A percentile compares a stretch with the other conserved stretches of the same genome.
Evolutionary conservation across 2,329 filamentous ascomycete genomes (phyloP).

Genomic region (Penicillium expansum): DNA sequence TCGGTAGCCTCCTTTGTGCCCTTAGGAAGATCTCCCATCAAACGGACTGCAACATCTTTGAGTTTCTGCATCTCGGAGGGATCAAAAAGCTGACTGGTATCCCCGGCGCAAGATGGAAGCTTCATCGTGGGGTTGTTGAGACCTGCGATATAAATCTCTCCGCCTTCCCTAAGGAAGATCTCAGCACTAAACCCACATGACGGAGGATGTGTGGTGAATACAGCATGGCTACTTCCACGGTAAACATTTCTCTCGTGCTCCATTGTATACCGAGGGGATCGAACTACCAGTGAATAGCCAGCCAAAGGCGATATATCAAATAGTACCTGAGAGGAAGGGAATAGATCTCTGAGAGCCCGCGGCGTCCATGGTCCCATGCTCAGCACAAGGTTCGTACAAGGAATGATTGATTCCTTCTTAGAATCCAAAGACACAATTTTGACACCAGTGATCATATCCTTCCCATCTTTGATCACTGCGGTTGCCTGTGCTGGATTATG

Average conservation of each 20-base stretch:
- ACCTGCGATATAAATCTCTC: constrained; percentile 71
- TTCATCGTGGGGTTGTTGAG: constrained; percentile 63
- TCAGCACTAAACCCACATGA: constrained; percentile 64
- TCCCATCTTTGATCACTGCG: constrained; percentile 51
- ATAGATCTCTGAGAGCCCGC: constrained; percentile 62
- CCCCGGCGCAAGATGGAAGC: constrained; percentile 55
- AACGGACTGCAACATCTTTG: constrained; percentile 31
- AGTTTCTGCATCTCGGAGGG: constrained; percentile 38
- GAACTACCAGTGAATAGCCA: constrained; percentile 69
- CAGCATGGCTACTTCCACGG: constrained; percentile 59
- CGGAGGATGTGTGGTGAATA: constrained; percentile 61
- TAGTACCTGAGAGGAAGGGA: constrained; percentile 53
- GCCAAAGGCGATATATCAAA: constrained; percentile 63
- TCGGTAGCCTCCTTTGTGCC: constrained; percentile 13
- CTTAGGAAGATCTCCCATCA: constrained; percentile 33
- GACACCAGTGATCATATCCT: constrained; percentile 53
- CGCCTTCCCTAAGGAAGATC: constrained; percentile 64
- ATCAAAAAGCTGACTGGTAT: constrained; percentile 42
- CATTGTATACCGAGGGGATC: constrained; percentile 51
- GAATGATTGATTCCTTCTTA: constrained; percentile 40
- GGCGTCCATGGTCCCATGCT: constrained; percentile 71
- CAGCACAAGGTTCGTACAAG: constrained; percentile 65
- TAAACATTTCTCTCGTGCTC: constrained; percentile 35
- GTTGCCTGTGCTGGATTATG: constrained; percentile 62
- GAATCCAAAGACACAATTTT: constrained; percentile 46